Base-by-base conservation (phyloP, 495 filamentous ascomycete species). In the Xylaria sp. region DNA sequence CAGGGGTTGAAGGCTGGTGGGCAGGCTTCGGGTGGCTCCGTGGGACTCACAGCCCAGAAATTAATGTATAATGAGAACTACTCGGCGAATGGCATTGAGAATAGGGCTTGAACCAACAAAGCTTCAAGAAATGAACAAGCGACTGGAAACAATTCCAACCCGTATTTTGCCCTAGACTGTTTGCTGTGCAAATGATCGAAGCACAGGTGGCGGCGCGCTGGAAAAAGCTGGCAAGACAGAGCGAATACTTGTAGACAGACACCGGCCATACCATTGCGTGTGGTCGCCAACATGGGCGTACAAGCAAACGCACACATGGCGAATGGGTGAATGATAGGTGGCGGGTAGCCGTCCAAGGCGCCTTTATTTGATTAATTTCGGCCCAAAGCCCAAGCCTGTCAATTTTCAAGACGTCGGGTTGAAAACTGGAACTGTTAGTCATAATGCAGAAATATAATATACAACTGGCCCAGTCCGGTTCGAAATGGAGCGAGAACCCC, bases 291-390 rank as follows among this genome's bases (percentile, higher is more conserved):
- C 24, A 44, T 26, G 48, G 43, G n/a, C 7, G 26, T 43, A 62
- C 66, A 52, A 52, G 57, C 44, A 11, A 52, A 8, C 12, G 59
- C 35, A 63, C 58, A 63, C 59, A 44, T 55, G 46, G 33, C 59
- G 41, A n/a, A 19, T 55, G 9, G 58, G 19, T 50, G 44, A 63
- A 52, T 46, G 69, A 66, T 71, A 71, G 69, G 69, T 35, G 14
- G 68, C 24, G 21, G 33, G n/a, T n/a, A 17, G 48, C 24, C 6
- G n/a, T 58, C 26, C 24, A 26, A 26, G 35, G 14, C 50, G 52
- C 52, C 61, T 65, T 71, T n/a, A n/a, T 40, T 40, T 59, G 61
- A 46, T 66, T n/a, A 12, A 71, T 71, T 65, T 71, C 69, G 40
- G 61, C 69, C 61, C 59, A 64, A 70, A 35, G 43, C 48, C 59